These are phyloP conservation scores for Kodamaea plutei DNA, from an alignment of 1,139 yeast species.

Conservation along the genomic window DNA sequence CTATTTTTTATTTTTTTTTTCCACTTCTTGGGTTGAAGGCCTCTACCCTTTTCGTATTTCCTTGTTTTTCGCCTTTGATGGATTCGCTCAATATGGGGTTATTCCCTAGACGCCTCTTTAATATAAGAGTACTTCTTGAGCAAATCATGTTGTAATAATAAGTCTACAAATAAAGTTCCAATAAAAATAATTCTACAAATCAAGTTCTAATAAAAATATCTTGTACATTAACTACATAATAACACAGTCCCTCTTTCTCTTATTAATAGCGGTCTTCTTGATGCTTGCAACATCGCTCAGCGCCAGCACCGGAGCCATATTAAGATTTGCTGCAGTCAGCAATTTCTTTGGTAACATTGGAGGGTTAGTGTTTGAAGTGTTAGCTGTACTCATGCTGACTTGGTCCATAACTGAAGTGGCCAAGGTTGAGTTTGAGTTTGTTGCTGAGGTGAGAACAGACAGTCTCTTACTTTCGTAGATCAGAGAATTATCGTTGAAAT, in stretches of 20 bases:
- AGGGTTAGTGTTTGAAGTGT: conserved; percentile 7
- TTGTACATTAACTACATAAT: conserved; percentile 17
- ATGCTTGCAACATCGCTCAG: conserved; percentile 1
- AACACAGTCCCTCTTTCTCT: conserved; percentile 34
- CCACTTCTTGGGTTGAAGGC: no score
- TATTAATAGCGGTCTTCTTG: conserved; percentile 21
- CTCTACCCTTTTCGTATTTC: no score
- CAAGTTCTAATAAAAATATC: neutral
- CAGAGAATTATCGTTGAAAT: neutral
- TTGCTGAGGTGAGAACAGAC: conserved; percentile 15
- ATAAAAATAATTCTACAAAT: no score
- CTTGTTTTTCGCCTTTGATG: no score
- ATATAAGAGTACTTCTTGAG: no score
- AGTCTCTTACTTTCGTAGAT: conserved; percentile 11
- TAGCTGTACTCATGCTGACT: conserved; percentile 4
- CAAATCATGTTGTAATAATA: no score
- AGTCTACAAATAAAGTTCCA: no score
- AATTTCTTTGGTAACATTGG: conserved; percentile 5
- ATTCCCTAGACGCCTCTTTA: no score
- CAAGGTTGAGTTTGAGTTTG: conserved; percentile 11
- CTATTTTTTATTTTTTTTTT: no score
- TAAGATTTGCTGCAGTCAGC: conserved; percentile 2
- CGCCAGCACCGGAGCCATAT: conserved; percentile 3
- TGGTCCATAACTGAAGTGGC: conserved; percentile 5
- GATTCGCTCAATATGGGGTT: no score